Base-by-base conservation (phyloP, 139 green algal genomes). In the Ettlia oleoabundans region DNA sequence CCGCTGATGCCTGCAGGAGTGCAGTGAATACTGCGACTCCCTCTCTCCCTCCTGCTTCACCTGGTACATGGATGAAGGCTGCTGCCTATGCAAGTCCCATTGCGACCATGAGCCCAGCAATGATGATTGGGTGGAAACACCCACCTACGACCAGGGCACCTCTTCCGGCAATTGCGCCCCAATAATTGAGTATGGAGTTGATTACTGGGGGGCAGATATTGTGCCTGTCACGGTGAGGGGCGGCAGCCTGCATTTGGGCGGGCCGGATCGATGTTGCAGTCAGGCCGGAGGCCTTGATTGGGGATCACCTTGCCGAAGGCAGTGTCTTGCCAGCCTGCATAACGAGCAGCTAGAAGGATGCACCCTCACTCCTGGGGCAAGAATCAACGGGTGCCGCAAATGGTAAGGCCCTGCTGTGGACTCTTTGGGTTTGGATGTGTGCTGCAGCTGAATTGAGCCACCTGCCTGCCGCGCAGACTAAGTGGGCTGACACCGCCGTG, bases 401-500 rank as follows among this genome's bases (percentile, higher is more conserved):
- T n/a, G n/a, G n/a, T n/a, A n/a, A n/a, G n/a, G n/a, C n/a, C n/a
- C n/a, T n/a, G n/a, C n/a, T n/a, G n/a, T n/a, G n/a, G n/a, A n/a
- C n/a, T n/a, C n/a, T n/a, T n/a, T n/a, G n/a, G n/a, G n/a, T n/a
- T n/a, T n/a, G n/a, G n/a, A n/a, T n/a, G n/a, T n/a, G n/a, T n/a
- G n/a, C n/a, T n/a, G n/a, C n/a, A n/a, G n/a, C 15, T 58, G 47
- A 58, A 58, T 15, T 37, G 33, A 33, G 5, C 38, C 35, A 30
- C 65, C 37, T n/a, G 2, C 19, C 19, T 52, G 71, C 71, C 65
- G 71, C n/a, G n/a, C n/a, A n/a, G n/a, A n/a, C 71, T 51, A 78
- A 78, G 71, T 78, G 71, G 71, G 71, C 71, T 10, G 71, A 78
- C 71, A 78, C 71, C 18, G 71, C 71, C 3, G 71, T 78, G 71